A percentile compares a stretch with the other conserved stretches of the same genome.
Evolutionary conservation across 208 protist species (phyloP).

Genomic region (Phytomonas sp.): DNA sequence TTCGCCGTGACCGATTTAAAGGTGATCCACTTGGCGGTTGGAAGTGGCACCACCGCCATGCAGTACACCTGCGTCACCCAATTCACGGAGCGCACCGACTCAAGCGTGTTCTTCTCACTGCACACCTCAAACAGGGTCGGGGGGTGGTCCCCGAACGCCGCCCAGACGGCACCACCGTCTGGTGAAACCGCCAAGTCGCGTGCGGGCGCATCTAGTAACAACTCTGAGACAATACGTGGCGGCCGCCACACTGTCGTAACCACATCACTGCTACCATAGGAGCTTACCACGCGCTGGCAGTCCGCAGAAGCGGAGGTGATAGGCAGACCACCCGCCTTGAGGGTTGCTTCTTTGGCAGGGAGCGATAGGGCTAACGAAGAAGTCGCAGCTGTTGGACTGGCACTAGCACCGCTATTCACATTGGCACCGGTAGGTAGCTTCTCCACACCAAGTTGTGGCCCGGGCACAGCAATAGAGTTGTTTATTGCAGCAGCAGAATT

Average conservation of each 20-base stretch:
- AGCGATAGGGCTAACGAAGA: neutral
- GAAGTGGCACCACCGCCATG: slow-evolving; percentile 71
- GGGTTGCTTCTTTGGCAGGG: neutral
- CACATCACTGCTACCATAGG: neutral
- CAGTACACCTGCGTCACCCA: slow-evolving; percentile 74
- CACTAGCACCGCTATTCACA: neutral
- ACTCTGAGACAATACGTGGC: slow-evolving; percentile 40
- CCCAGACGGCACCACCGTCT: slow-evolving; percentile 51
- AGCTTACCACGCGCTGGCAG: neutral
- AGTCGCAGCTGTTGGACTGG: neutral
- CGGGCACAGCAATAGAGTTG: neutral
- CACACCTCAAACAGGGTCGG: slow-evolving; percentile 45
- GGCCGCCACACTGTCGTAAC: neutral
- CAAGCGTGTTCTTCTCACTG: slow-evolving; percentile 33
- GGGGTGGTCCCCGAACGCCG: slow-evolving; percentile 71
- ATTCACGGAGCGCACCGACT: slow-evolving; percentile 34
- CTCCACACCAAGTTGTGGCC: neutral
- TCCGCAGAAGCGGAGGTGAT: neutral
- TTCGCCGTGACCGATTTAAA: slow-evolving; percentile 39
- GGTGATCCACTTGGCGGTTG: slow-evolving; percentile 35
- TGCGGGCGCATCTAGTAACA: slow-evolving; percentile 30
- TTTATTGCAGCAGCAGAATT: neutral
- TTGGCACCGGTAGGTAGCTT: neutral
- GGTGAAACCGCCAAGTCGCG: slow-evolving; percentile 60
- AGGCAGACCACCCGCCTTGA: neutral